Conservation (phyloP, 805 yeast species). For the Diddensiella santjacobensis region DNA sequence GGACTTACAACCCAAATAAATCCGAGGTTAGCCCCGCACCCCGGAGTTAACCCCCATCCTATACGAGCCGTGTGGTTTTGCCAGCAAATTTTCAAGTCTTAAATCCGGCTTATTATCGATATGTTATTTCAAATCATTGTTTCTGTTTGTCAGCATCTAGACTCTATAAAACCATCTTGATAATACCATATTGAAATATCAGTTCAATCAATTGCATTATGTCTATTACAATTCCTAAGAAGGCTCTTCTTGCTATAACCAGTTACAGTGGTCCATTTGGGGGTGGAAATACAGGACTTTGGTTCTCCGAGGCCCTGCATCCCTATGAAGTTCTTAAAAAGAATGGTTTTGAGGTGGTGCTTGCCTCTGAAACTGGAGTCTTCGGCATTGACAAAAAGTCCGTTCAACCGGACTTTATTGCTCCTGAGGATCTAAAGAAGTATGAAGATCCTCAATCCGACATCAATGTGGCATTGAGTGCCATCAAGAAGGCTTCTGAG, state of each 20-base stretch:
- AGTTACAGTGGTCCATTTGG: conserved; percentile 40
- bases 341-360: conserved; percentile 50
- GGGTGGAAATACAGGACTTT: conserved; percentile 62
- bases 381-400: conserved; percentile 54
- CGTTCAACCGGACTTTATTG: conserved; percentile 19
- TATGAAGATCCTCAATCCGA: conserved; percentile 40
- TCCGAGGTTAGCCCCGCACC: no score
- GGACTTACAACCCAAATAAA: not conserved
- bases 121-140: not conserved
- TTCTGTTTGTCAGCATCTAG: not conserved
- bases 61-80: not conserved
- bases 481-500: conserved; percentile 48
- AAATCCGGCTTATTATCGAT: not conserved
- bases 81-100: not conserved
- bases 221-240: conserved; percentile 7
- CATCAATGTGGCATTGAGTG: conserved; percentile 38
- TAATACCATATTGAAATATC: not conserved
- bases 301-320: conserved; percentile 54
- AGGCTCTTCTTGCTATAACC: conserved; percentile 22
- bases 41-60: not conserved
- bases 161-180: not conserved
- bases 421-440: conserved; percentile 43
- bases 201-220: not conserved
- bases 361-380: conserved; percentile 57
- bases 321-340: conserved; percentile 48